These are phyloP conservation scores for Paecilomyces sp. DNA, from an alignment of 2,329 filamentous ascomycete species.

Conservation along the genomic window DNA sequence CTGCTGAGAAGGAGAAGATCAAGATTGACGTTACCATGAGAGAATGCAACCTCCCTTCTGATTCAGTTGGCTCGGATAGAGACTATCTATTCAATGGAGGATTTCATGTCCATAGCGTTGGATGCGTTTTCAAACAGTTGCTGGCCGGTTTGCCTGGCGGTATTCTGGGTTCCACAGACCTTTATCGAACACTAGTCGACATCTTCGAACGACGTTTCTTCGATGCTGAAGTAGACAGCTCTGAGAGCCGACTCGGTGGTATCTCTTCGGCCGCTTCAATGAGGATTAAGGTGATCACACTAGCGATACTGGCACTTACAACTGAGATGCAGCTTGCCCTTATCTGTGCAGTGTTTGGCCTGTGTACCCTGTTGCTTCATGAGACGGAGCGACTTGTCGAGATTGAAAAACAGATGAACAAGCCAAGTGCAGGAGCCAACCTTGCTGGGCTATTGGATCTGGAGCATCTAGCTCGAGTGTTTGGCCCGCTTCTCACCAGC, in stretches of 20 bases:
- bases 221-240: constrained; percentile 6
- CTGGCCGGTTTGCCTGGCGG: constrained; percentile 31
- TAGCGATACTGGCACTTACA: constrained; percentile 30
- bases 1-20: constrained; percentile 25
- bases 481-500: constrained; percentile 27
- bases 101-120: constrained; percentile 24
- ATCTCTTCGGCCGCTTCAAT: constrained; percentile 12
- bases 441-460: constrained; percentile 15
- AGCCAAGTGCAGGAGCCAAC: constrained; percentile 10
- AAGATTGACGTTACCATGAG: constrained; percentile 28
- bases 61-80: constrained; percentile 8
- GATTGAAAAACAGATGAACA: constrained; percentile 10
- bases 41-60: constrained; percentile 22
- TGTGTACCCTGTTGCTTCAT: constrained; percentile 24
- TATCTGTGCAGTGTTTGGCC: constrained; percentile 33
- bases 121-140: constrained; percentile 27
- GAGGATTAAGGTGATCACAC: constrained; percentile 25
- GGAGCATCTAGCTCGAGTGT: constrained; percentile 21
- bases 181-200: constrained; percentile 23
- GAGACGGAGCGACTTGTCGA: constrained; percentile 15
- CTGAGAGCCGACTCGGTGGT: constrained; percentile 14
- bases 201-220: constrained; percentile 20
- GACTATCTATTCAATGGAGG: constrained; percentile 8
- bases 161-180: constrained; percentile 27
- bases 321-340: constrained; percentile 32